Evolutionary conservation across 2,329 filamentous ascomycete species (phyloP).

Genomic region (Zarea fungicola): DNA sequence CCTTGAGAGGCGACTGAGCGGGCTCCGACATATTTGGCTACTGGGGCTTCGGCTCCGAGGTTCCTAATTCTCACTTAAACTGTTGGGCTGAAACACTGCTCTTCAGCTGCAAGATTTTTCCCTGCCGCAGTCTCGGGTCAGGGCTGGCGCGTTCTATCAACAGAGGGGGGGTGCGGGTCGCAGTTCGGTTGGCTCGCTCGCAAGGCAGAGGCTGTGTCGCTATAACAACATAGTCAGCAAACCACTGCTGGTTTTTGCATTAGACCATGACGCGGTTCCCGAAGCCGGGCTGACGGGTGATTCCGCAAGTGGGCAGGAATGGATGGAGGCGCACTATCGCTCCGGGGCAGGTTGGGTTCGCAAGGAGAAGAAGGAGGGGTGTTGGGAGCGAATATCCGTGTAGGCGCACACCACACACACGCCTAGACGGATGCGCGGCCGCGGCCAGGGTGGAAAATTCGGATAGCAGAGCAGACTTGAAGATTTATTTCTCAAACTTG

Average conservation of each 20-base stretch:
- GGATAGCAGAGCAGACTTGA: no score
- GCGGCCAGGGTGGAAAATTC: no score
- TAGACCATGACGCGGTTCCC: conserved; percentile 1
- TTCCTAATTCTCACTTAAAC: conserved; percentile 35
- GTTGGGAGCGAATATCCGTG: conserved; percentile 10
- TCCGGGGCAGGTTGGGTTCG: conserved; percentile 9
- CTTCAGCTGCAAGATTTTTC: conserved; percentile 1
- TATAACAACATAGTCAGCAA: conserved; percentile 1
- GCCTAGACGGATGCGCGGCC: no score
- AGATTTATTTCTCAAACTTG: not conserved
- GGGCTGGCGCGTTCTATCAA: conserved; percentile 8
- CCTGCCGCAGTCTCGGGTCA: not conserved
- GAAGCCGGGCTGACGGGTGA: not conserved
- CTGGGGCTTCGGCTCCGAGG: conserved; percentile 44
- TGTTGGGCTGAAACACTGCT: conserved; percentile 9
- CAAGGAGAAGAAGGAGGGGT: conserved; percentile 9
- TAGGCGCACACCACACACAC: conserved; percentile 4
- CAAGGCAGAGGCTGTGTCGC: conserved; percentile 5
- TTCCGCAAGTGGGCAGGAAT: not conserved
- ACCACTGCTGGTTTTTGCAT: conserved; percentile 8
- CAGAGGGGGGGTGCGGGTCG: conserved; percentile 9
- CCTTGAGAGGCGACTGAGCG: conserved; percentile 83
- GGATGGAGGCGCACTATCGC: no score
- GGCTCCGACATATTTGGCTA: conserved; percentile 88
- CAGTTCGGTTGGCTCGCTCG: conserved; percentile 7